Evolutionary conservation across 495 filamentous ascomycete genomes (phyloP).

Genomic region (Lophiotrema nucula): DNA sequence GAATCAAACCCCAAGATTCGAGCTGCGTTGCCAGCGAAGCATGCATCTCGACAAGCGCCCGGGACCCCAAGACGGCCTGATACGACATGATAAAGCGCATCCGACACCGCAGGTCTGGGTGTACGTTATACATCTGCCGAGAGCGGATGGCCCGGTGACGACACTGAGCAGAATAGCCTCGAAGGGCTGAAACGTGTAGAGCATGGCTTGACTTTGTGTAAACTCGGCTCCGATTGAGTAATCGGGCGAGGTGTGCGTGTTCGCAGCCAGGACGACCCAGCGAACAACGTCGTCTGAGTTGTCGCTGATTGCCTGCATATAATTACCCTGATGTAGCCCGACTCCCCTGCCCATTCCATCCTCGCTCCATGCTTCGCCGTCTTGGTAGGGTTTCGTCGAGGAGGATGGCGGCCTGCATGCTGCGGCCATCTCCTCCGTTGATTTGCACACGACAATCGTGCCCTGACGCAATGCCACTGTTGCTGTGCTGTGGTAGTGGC

Average conservation of each 20-base stretch:
- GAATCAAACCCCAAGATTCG: conserved; percentile 4
- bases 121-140: conserved; percentile 11
- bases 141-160: conserved; percentile 17
- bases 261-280: background rate
- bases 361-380: conserved; percentile 7
- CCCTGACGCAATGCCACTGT: conserved; percentile 10
- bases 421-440: conserved; percentile 20
- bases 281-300: background rate
- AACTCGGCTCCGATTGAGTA: conserved; percentile 8
- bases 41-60: conserved; percentile 19
- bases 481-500: background rate
- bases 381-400: background rate
- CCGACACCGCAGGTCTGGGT: conserved; percentile 19
- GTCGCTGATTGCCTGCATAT: conserved; percentile 27
- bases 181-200: conserved; percentile 28
- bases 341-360: too few species aligned
- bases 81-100: background rate
- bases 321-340: conserved; percentile 17
- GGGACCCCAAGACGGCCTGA: conserved; percentile 19
- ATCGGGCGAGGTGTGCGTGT: background rate
- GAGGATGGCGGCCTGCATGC: conserved; percentile 25
- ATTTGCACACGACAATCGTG: background rate
- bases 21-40: conserved; percentile 33
- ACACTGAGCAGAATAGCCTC: conserved; percentile 15
- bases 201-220: conserved; percentile 12